These are phyloP conservation scores for Colletotrichum orchidophilum DNA, from an alignment of 2,329 filamentous ascomycete species.

Conservation along the genomic window DNA sequence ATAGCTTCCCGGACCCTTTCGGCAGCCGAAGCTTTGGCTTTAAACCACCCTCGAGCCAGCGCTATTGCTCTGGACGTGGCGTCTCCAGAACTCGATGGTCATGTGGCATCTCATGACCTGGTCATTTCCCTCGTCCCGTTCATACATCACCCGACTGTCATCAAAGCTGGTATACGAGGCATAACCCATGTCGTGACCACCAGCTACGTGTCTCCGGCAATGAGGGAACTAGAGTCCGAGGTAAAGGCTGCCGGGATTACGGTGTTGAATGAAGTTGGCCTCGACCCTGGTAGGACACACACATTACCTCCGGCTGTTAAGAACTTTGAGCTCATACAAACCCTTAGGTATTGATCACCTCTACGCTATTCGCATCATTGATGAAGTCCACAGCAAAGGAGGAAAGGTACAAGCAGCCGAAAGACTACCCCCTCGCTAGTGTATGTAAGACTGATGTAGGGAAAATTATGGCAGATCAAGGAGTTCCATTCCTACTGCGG, in stretches of 20 bases:
- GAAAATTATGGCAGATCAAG: constrained; percentile 55
- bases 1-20: constrained; percentile 32
- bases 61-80: constrained; percentile 35
- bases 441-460: not conserved
- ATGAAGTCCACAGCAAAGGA: constrained; percentile 71
- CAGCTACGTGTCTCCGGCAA: constrained; percentile 77
- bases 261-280: constrained; percentile 77
- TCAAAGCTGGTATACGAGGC: constrained; percentile 73
- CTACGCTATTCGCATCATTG: constrained; percentile 73
- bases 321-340: not conserved
- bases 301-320: too few relatives aligned
- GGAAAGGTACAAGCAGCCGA: constrained; percentile 56
- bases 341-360: constrained; percentile 61
- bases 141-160: constrained; percentile 53
- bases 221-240: constrained; percentile 69
- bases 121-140: constrained; percentile 40
- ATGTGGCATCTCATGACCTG: constrained; percentile 34
- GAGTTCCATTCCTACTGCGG: constrained; percentile 75
- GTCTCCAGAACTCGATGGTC: constrained; percentile 31
- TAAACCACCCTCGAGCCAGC: not conserved
- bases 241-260: constrained; percentile 76
- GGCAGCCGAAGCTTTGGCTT: constrained; percentile 8
- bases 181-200: constrained; percentile 80
- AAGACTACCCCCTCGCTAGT: not conserved
- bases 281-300: constrained; percentile 53